A percentile compares a stretch with the other conserved stretches of the same genome.
phyloP scores from a whole-genome alignment of 2,329 filamentous ascomycete species.

The Chalara sp. region DNA sequence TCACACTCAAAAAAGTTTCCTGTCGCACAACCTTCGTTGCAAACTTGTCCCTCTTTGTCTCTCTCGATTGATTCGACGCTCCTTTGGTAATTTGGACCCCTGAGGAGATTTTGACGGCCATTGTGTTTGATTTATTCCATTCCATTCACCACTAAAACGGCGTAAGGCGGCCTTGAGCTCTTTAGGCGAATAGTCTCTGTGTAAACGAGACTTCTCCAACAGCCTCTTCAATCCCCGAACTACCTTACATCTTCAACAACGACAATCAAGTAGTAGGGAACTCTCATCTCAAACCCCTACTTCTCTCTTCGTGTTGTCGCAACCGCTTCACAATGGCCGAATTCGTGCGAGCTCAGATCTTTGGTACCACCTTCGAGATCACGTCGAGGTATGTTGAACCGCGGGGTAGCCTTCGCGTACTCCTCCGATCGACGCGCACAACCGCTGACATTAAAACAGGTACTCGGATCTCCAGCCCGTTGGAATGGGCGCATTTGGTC shows the following conservation, averaged over 20 bases:
- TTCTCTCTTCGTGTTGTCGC: neutral
- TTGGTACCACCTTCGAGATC: slow-evolving; percentile 99
- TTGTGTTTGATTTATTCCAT: too few relatives aligned
- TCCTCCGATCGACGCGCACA: neutral
- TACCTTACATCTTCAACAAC: neutral
- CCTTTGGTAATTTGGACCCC: too few relatives aligned
- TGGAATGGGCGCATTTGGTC: slow-evolving; percentile 97
- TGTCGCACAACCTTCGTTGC: too few relatives aligned
- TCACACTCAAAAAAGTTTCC: too few relatives aligned
- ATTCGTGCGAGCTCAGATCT: slow-evolving; percentile 98
- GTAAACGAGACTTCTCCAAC: neutral
- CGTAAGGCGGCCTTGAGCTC: too few relatives aligned
- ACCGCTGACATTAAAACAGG: slow-evolving; percentile 40
- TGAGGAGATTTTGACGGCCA: too few relatives aligned
- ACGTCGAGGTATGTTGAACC: slow-evolving; percentile 70
- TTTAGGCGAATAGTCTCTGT: too few relatives aligned
- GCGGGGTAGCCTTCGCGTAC: slow-evolving; percentile 13
- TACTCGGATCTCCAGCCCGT: slow-evolving; percentile 98
- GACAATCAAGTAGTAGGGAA: too few relatives aligned
- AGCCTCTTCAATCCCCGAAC: neutral
- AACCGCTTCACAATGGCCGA: slow-evolving; percentile 72
- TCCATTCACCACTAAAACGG: too few relatives aligned
- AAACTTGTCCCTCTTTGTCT: too few relatives aligned
- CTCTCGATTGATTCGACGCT: too few relatives aligned
- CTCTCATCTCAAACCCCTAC: too few relatives aligned